Percentiles rank a stretch among this genome's conserved stretches.
phyloP scores from a whole-genome alignment of 768 basidiomycete species.

The Lactarius hatsudake region DNA sequence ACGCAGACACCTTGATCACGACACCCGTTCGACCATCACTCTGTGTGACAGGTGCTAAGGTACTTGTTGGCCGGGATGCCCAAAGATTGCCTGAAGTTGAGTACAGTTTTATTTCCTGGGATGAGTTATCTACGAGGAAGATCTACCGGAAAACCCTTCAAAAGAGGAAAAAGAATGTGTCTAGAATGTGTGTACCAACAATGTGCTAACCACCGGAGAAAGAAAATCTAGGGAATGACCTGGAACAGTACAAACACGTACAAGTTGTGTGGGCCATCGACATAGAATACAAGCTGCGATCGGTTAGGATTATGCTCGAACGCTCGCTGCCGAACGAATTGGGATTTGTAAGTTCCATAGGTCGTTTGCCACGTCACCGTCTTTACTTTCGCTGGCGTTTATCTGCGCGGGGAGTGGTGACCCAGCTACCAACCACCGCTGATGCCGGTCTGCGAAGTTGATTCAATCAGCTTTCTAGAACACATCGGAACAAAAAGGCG shows the following conservation, averaged over 20 bases:
- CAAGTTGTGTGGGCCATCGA: background rate
- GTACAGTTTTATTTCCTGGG: background rate
- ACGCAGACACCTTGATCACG: background rate
- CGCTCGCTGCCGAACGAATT: slow-evolving; percentile 1
- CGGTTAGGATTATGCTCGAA: background rate
- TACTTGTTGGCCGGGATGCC: background rate
- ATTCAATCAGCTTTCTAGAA: background rate
- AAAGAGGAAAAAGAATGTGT: background rate
- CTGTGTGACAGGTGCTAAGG: background rate
- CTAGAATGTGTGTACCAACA: background rate
- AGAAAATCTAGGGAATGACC: background rate
- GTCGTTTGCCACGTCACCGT: background rate
- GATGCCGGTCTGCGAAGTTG: slow-evolving; percentile 6
- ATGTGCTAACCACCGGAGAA: background rate
- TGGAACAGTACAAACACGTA: background rate
- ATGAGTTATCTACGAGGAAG: background rate
- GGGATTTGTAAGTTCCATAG: slow-evolving; percentile 20
- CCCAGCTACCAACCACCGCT: slow-evolving; percentile 13
- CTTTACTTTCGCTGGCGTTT: too few relatives aligned
- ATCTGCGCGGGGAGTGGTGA: slow-evolving; percentile 14
- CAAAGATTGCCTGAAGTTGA: background rate
- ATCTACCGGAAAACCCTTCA: background rate
- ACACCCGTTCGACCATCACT: background rate
- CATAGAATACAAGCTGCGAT: background rate
- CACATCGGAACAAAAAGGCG: background rate